Conservation (phyloP, 495 filamentous ascomycete genomes). For the Endocarpon pusillum region DNA sequence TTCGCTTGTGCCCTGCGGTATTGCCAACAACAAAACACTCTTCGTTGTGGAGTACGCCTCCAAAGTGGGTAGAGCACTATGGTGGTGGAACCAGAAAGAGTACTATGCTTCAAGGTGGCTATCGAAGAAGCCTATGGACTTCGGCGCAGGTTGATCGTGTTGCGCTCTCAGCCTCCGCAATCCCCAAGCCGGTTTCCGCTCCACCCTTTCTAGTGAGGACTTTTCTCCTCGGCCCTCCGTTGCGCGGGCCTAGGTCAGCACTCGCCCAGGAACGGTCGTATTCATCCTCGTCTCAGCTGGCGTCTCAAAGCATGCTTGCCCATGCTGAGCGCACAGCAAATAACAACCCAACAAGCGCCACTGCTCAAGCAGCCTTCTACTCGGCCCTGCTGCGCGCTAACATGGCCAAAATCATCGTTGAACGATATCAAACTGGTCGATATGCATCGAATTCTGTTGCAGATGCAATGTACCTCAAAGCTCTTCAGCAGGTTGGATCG, state of each 20-base stretch:
- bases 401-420: conserved; percentile 80
- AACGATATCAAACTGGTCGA: conserved; percentile 68
- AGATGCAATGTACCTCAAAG: conserved; percentile 56
- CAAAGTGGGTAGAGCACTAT: too few relatives aligned
- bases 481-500: conserved; percentile 46
- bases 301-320: conserved; percentile 41
- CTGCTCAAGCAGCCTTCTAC: conserved; percentile 85
- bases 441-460: conserved; percentile 63
- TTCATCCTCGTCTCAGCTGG: conserved; percentile 36
- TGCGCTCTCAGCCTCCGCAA: conserved; percentile 6
- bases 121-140: neutral
- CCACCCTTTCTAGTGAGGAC: conserved; percentile 15
- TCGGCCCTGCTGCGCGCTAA: conserved; percentile 75
- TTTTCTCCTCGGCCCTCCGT: conserved; percentile 11
- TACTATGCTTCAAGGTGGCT: too few relatives aligned
- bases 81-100: too few relatives aligned
- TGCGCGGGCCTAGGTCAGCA: too few relatives aligned
- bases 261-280: conserved; percentile 21
- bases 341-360: conserved; percentile 70
- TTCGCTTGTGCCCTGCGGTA: too few relatives aligned
- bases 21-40: too few relatives aligned
- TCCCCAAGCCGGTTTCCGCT: conserved; percentile 22
- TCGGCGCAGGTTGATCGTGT: conserved; percentile 3
- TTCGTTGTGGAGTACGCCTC: too few relatives aligned
- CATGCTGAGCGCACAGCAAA: conserved; percentile 80